Base-by-base conservation (phyloP, 2,329 filamentous ascomycete species). In the Alternaria sp. region DNA sequence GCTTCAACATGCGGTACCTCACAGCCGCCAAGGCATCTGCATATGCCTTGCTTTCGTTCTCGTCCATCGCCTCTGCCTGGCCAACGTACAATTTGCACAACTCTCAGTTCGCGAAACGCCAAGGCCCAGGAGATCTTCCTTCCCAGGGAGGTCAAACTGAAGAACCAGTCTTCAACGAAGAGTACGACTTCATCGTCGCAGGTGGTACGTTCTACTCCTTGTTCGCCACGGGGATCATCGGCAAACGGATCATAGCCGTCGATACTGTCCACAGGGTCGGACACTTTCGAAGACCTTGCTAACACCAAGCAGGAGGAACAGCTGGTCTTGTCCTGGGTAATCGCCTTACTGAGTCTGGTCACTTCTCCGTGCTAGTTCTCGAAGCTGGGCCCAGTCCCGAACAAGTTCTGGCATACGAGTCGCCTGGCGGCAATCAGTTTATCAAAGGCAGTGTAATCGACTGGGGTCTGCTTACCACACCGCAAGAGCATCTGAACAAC, bases 331-430 rank as follows among this genome's bases (percentile, higher is more conserved):
- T 70, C 4, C n/a, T 77, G 23, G 74, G 71, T 12, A 70, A 69
- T 11, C 69, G 73, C 4, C 58, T 76, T 11, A 68, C 71, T 8
- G 73, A 77, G 49, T 67, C 71, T 30, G 61, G 67, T 0, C 54
- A 47, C 25, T 69, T 72, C 32, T 67, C 59, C 25, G 74, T 80
- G n/a, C 73, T 70, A 9, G 77, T 80, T 5, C 56, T 79, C 17
- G 77, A 80, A 64, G 74, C 78, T 25, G 77, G 77, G 1, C 62
- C 69, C 40, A 68, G 69, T 19, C 70, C 74, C 68, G 66, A 74
- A 74, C 65, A 78, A 60, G 74, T 77, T n/a, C 55, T 67, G 6
- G 64, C 74, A 7, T 74, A 76, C 40, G 61, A 74, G 26, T 69
- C 69, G 25, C 74, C 73, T 13, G 73, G 74, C 3, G 76, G 69